Percentiles rank a stretch among this genome's conserved stretches.
Conservation (phyloP, 208 protist species). For the Pavlovales sp. region DNA sequence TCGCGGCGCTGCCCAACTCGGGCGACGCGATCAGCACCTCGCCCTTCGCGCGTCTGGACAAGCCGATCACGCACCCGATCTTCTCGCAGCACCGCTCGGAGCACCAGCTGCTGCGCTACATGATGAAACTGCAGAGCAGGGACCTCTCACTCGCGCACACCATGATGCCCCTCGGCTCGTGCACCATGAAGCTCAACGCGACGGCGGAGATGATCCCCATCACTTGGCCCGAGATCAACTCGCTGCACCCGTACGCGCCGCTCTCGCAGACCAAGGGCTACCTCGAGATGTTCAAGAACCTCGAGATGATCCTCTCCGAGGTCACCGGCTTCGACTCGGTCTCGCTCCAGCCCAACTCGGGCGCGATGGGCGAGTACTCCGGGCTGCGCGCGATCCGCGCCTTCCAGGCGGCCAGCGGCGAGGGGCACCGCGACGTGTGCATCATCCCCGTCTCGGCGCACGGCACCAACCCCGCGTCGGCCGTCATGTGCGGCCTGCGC, state of each 20-base stretch:
- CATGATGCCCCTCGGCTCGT: conserved; percentile 96
- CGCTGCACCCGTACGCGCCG: conserved; percentile 91
- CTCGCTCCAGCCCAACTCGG: conserved; percentile 93
- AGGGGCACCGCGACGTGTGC: conserved; percentile 87
- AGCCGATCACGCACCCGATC: conserved; percentile 74
- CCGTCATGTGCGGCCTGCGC: conserved; percentile 73
- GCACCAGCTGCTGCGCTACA: conserved; percentile 90
- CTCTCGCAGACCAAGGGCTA: conserved; percentile 70
- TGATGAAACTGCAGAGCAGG: conserved; percentile 77
- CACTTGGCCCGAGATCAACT: conserved; percentile 82
- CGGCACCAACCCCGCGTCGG: conserved; percentile 97
- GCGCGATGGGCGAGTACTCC: conserved; percentile 91
- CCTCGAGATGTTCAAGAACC: conserved; percentile 49
- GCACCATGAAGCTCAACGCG: conserved; percentile 98
- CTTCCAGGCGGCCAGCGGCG: conserved; percentile 65
- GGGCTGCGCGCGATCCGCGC: conserved; percentile 76
- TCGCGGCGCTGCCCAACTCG: not conserved
- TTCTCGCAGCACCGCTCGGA: conserved; percentile 94
- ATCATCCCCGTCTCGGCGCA: conserved; percentile 92
- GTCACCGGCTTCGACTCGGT: conserved; percentile 88
- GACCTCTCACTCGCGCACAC: conserved; percentile 84
- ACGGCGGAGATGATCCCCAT: conserved; percentile 87
- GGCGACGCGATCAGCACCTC: not conserved
- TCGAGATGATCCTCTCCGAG: conserved; percentile 68
- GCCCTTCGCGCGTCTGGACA: conserved; percentile 10